A percentile compares a stretch with the other conserved stretches of the same genome.
Conservation (phyloP, 129 eudicot species). For the Lonicera japonica region DNA sequence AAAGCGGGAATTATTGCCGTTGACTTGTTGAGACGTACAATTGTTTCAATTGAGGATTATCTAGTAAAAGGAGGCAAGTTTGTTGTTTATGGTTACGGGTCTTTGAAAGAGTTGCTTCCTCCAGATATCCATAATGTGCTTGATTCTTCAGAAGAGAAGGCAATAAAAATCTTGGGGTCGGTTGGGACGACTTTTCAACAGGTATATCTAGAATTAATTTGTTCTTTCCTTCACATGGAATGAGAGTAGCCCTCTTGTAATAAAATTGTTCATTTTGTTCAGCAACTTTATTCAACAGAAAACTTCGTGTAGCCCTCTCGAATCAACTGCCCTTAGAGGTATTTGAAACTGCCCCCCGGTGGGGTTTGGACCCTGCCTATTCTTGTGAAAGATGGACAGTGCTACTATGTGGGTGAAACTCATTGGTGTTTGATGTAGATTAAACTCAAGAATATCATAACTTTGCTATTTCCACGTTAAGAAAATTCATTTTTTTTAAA, state of each 20-base stretch:
- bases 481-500: background rate
- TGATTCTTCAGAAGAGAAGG: conserved; percentile 43
- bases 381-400: no score
- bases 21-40: conserved; percentile 49
- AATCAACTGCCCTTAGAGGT: no score
- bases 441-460: no score
- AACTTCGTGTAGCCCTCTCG: no score
- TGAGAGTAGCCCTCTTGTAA: no score
- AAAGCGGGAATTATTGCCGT: conserved; percentile 46
- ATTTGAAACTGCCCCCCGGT: no score
- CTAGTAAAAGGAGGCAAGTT: conserved; percentile 29
- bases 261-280: background rate
- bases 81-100: conserved; percentile 56
- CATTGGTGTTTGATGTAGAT: no score
- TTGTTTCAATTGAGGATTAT: conserved; percentile 45
- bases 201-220: conserved; percentile 27
- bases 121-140: conserved; percentile 46
- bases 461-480: background rate
- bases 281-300: background rate
- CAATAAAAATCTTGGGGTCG: conserved; percentile 40
- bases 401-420: no score
- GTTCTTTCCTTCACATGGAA: conserved; percentile 1
- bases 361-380: no score
- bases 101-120: conserved; percentile 61
- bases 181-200: conserved; percentile 54